Evolutionary conservation across 1,284 basidiomycete genomes (phyloP), one percentile per base, ranked within the genome.

Genomic region (Erythrobasidium hasegawianum): DNA sequence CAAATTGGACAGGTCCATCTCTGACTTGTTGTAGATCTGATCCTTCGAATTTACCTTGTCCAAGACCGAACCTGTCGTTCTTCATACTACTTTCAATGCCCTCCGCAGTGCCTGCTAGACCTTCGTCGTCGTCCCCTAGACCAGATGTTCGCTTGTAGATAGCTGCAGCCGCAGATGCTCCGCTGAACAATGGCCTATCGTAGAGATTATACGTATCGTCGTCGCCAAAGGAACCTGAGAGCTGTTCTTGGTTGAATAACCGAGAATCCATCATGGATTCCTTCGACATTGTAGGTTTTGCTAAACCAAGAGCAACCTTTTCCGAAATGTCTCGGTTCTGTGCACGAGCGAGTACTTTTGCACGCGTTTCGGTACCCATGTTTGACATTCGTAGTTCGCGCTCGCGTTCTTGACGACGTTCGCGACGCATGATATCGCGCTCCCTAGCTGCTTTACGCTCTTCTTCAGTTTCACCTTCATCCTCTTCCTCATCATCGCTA

Each of bases 241-340:
- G 81, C 8, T 87, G 86, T 77, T 98, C 96, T 76, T 93, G 89
- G 79, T 98, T 97, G 85, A 98, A 98, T 62, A 99, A 80, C 56
- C 96, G 87, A 38, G 91, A 93, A 78, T 99, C 96, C 75, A 97
- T 81, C 88, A 98, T 92, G 3, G 89, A 88, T 78, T 97, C 93
- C 78, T 97, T 97, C 41, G 90, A 90, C 65, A 90, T 76, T 0
- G 94, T 91, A 8, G 96, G 96, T 78, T 98, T 98, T 50, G 96
- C 96, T 47, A 98, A 83, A 39, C 96, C 96, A 20, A 98, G 84
- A 1, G 96, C 96, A 62, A 99, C 88, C 82, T 99, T 98, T 79
- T 99, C 96, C 0, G 95, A 97, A 56, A 99, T 97, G 76, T 98
- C 96, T 73, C 96, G 89, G 77, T 98, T 97, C 80, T 93, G 93